Evolutionary conservation across 768 basidiomycete genomes (phyloP), one percentile per base, ranked within the genome.

Genomic region (Epithele typhae): DNA sequence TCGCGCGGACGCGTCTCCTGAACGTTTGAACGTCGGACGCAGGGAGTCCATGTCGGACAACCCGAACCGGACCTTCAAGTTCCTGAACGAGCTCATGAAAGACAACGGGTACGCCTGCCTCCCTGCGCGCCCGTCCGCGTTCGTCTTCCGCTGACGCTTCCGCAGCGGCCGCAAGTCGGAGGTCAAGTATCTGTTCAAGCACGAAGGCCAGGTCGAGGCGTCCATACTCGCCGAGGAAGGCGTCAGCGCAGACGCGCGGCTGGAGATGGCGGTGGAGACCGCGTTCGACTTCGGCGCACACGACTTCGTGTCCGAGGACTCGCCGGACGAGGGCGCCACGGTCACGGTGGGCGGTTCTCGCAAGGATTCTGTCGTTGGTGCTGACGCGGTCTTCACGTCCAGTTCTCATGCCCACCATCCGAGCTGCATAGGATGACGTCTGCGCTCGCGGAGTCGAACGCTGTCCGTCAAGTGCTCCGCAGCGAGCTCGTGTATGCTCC

Each of bases 31-130:
- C n/a, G n/a, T n/a, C n/a, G n/a, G n/a, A n/a, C n/a, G n/a, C n/a
- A n/a, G 79, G 61, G 79, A 81, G 53, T 81, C 77, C 54, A 62
- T 77, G 34, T 78, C 81, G n/a, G 76, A 84, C 58, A 86, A 85
- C 54, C 63, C 69, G 37, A 82, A 78, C 52, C 75, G 84, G 25
- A 84, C 84, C 18, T 68, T 78, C 40, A 74, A 77, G 52, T 74
- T 68, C 33, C 63, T 84, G 40, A 76, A 77, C 39, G 77, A 79
- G 40, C 66, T 77, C 12, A 59, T 86, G 35, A 68, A 64, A 24
- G 56, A 59, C 14, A 69, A 79, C 48, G 67, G 71, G 82, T 83
- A 48, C 37, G 72, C 52, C 19, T 5, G 5, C 21, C 27, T n/a
- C 9, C 5, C 7, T 25, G 10, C 6, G 10, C 12, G 24, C 2